Evolutionary conservation across 2,329 filamentous ascomycete species (phyloP), one percentile per base, ranked within the genome.

Genomic region (Penicillium sclerotiorum): DNA sequence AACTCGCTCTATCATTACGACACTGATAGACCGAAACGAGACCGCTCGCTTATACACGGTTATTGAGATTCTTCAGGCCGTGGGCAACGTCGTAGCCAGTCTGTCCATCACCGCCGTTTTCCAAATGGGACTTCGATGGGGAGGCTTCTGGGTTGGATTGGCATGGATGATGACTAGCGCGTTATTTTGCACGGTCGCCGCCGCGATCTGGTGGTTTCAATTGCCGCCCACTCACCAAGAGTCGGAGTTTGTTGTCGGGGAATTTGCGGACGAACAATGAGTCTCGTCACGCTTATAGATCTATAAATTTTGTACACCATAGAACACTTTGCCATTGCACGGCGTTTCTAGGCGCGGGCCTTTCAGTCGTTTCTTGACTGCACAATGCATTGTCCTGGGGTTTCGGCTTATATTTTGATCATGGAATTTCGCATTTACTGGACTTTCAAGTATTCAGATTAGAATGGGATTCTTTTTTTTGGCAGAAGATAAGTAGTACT

Each of bases 1-100:
- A 1, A 73, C 76, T 49, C 72, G 77, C 5, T 75, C 74, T 1
- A 60, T 80, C 9, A 70, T 79, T 28, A 76, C 78, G 4, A 73
- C 76, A 5, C 65, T 78, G 7, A 73, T 80, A 13, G 70, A 76
- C 22, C 73, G 73, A 0, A 71, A 78, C 32, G 69, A 80, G 45
- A 73, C 77, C 3, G 77, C 76, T 5, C 70, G 76, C 9, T 58
- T 80, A 12, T 80, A 78, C 58, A 77, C 76, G 4, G 70, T 78
- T 1, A 73, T 80, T 49, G 75, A 76, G 23, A 74, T 79, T 17
- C 62, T 78, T 4, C 75, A 79, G 52, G 71, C 73, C 13, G 58
- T 79, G 8, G 77, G 78, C 6, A 68, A 71, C 20, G 72, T 80
- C 50, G 58, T 79, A 25, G 76, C 76, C 4, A 77, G 76, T 20